phyloP scores from a whole-genome alignment of 2,329 filamentous ascomycete genomes.

The Apiospora aurea region DNA sequence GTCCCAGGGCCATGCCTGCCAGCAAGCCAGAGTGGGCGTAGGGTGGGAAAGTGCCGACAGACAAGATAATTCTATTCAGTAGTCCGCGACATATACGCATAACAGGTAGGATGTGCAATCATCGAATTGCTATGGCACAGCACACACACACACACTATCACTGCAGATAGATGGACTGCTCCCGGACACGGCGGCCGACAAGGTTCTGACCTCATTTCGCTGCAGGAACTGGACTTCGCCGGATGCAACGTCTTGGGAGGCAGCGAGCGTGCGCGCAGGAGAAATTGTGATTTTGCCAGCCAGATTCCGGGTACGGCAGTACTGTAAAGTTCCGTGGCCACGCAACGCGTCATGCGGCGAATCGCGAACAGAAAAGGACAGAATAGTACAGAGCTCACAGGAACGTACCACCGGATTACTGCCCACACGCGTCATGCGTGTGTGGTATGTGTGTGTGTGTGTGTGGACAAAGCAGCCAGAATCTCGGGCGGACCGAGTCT shows the following conservation, averaged over 20 bases:
- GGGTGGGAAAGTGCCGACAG: background rate
- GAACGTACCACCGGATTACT: background rate
- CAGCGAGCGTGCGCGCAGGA: background rate
- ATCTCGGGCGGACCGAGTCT: conserved; percentile 16
- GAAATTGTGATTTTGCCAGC: background rate
- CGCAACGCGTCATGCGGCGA: conserved; percentile 17
- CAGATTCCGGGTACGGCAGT: background rate
- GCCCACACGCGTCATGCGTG: conserved; percentile 6
- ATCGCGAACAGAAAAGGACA: background rate
- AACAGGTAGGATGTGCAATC: background rate
- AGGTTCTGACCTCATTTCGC: conserved; percentile 24
- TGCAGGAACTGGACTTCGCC: conserved; percentile 22
- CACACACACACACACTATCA: too few species aligned
- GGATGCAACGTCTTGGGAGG: conserved; percentile 21
- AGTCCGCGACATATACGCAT: background rate
- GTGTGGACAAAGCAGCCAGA: background rate
- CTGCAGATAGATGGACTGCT: background rate
- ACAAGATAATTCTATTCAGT: too few species aligned
- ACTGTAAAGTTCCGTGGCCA: background rate
- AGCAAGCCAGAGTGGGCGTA: background rate
- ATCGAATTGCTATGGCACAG: background rate
- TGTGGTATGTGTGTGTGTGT: background rate
- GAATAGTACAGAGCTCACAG: background rate
- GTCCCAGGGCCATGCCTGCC: conserved; percentile 5
- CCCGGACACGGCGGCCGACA: background rate